Conservation (phyloP, 805 yeast species). For the Komagataella pastoris region DNA sequence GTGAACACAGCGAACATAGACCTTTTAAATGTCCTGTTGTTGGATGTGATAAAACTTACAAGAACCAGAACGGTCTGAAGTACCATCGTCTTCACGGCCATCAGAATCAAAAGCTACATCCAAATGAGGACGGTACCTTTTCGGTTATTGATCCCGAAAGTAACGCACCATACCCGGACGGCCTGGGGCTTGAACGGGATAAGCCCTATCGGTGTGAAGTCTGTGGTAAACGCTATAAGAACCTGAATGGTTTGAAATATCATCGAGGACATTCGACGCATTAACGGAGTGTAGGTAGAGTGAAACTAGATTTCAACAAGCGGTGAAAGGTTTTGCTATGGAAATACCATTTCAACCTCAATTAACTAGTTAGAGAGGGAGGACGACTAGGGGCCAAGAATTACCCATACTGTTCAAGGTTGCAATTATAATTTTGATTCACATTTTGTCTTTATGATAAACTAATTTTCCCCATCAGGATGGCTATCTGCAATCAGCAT, state of each 20-base stretch:
- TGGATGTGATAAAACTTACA: conserved; percentile 95
- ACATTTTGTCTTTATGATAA: background rate
- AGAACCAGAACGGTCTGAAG: conserved; percentile 94
- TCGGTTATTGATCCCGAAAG: conserved; percentile 86
- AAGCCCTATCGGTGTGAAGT: conserved; percentile 98
- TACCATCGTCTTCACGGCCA: conserved; percentile 95
- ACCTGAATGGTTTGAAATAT: conserved; percentile 89
- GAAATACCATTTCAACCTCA: background rate
- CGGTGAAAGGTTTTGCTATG: background rate
- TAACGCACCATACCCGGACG: conserved; percentile 84
- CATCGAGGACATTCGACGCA: conserved; percentile 98
- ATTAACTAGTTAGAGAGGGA: background rate
- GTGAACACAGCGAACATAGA: conserved; percentile 83
- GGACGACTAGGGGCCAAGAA: background rate
- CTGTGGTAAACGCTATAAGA: conserved; percentile 94
- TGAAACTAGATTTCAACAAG: background rate
- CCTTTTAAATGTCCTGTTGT: conserved; percentile 97
- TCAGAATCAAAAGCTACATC: conserved; percentile 84
- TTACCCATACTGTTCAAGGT: background rate
- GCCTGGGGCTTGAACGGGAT: conserved; percentile 91
- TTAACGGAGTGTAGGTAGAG: conserved; percentile 16
- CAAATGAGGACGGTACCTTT: conserved; percentile 86
- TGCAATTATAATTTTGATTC: background rate
- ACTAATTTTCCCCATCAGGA: background rate
- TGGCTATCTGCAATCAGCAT: background rate